A percentile compares a stretch with the other conserved stretches of the same genome.
phyloP scores from a whole-genome alignment of 2,329 filamentous ascomycete genomes.

The Aspergillus japonicus region DNA sequence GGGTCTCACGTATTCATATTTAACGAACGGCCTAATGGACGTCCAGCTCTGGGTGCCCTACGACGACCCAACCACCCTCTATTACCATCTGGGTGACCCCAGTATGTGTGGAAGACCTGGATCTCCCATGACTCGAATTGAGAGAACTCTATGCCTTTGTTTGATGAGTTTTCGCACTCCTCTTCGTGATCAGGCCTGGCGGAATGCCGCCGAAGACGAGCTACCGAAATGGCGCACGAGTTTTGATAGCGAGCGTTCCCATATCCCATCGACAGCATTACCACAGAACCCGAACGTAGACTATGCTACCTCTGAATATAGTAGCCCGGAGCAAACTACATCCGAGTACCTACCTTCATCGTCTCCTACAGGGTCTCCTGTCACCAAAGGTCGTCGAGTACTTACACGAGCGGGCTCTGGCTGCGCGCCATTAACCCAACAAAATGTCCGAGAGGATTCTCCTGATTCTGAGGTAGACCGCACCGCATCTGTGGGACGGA shows the following conservation, averaged over 20 bases:
- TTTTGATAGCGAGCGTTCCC: constrained; percentile 18
- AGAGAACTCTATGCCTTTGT: constrained; percentile 24
- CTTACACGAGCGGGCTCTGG: constrained; percentile 10
- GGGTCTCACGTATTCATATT: background rate
- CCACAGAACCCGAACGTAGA: constrained; percentile 8
- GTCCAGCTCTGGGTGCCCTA: constrained; percentile 24
- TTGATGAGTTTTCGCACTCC: constrained; percentile 23
- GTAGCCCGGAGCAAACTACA: constrained; percentile 4
- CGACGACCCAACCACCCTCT: constrained; percentile 25
- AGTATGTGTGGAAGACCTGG: constrained; percentile 16
- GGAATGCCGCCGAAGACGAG: constrained; percentile 16
- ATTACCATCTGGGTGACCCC: constrained; percentile 27
- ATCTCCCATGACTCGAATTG: constrained; percentile 16
- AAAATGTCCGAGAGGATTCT: background rate
- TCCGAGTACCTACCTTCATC: constrained; percentile 17
- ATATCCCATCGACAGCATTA: constrained; percentile 23
- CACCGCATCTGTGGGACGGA: background rate
- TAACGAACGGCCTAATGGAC: constrained; percentile 22
- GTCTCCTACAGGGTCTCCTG: constrained; percentile 8
- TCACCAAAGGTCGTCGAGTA: constrained; percentile 7
- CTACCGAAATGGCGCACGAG: constrained; percentile 23
- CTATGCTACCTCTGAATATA: constrained; percentile 14
- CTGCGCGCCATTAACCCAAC: constrained; percentile 17
- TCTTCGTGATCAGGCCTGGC: constrained; percentile 24
- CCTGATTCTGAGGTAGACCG: background rate